A percentile compares a stretch with the other conserved stretches of the same genome.
Conservation (phyloP, 192 early-diverging fungal species). For the Entophlyctis luteolus region DNA sequence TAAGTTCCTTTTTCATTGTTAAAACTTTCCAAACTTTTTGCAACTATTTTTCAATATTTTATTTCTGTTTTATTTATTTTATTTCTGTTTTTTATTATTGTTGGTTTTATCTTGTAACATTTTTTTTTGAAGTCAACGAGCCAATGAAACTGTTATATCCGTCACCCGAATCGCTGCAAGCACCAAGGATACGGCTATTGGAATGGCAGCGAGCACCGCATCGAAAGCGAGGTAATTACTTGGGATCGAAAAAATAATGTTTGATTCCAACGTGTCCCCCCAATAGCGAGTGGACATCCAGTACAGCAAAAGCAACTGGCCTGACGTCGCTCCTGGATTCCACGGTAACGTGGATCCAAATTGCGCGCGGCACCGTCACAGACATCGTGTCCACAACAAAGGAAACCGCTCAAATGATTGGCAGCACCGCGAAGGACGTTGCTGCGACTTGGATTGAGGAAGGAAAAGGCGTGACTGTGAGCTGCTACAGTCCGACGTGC, state of each 20-base stretch:
- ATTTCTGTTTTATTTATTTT: neutral
- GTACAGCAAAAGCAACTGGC: neutral
- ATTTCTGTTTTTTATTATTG: too few species aligned
- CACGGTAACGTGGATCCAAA: constrained; percentile 19
- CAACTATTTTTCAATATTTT: neutral
- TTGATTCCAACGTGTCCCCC: neutral
- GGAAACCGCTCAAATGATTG: constrained; percentile 1
- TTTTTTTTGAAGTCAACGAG: neutral
- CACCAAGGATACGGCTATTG: neutral
- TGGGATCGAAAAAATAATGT: neutral
- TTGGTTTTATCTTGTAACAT: neutral
- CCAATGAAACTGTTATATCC: neutral
- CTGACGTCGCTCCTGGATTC: neutral
- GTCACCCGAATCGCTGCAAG: neutral
- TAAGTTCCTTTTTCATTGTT: too few species aligned
- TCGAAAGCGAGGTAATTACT: neutral
- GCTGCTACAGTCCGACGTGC: constrained; percentile 47
- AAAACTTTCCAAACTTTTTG: neutral
- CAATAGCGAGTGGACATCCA: neutral
- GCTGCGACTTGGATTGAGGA: constrained; percentile 39
- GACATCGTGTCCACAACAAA: constrained; percentile 1
- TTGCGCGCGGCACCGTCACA: constrained; percentile 10
- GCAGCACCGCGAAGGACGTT: constrained; percentile 21
- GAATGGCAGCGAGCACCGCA: neutral
- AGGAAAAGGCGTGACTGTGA: constrained; percentile 35